A percentile compares a stretch with the other conserved stretches of the same genome.
phyloP scores from a whole-genome alignment of 1,139 yeast species.

The Lipomyces yarrowii region DNA sequence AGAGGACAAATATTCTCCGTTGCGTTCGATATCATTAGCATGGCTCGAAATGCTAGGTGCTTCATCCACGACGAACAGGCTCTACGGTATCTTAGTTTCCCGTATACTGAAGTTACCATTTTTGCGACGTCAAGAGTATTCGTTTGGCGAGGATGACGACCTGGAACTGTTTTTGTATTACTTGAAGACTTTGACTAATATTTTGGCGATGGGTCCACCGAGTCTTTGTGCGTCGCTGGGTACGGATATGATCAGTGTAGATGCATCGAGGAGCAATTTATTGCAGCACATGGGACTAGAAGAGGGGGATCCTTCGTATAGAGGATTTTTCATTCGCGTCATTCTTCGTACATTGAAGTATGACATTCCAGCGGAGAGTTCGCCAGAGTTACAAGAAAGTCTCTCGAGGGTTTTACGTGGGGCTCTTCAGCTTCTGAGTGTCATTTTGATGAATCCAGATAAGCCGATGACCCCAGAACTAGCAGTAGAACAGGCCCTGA shows the following conservation, averaged over 20 bases:
- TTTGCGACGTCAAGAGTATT: constrained; percentile 32
- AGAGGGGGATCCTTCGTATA: constrained; percentile 31
- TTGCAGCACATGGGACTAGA: constrained; percentile 31
- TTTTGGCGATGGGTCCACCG: constrained; percentile 43
- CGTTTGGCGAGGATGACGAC: constrained; percentile 53
- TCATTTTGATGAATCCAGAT: constrained; percentile 25
- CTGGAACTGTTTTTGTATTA: constrained; percentile 61
- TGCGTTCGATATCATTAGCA: constrained; percentile 51
- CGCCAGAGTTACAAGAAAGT: constrained; percentile 27
- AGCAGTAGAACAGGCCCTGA: constrained; percentile 30
- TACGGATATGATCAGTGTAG: constrained; percentile 31
- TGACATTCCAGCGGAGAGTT: constrained; percentile 28
- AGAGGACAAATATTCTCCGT: constrained; percentile 43
- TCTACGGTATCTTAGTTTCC: constrained; percentile 59
- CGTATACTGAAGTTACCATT: constrained; percentile 53
- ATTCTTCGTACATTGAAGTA: constrained; percentile 28
- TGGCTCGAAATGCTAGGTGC: constrained; percentile 59
- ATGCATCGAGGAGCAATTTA: constrained; percentile 29
- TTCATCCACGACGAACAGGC: constrained; percentile 59
- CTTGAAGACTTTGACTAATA: constrained; percentile 53
- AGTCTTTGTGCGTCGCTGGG: constrained; percentile 29
- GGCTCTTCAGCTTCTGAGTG: constrained; percentile 28
- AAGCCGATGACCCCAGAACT: constrained; percentile 21
- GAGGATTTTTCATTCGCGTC: constrained; percentile 30
- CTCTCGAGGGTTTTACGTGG: constrained; percentile 29